Percentiles rank a stretch among this genome's conserved stretches.
Evolutionary conservation across 495 filamentous ascomycete species (phyloP).

Genomic region (Lasiosphaeria hispida): DNA sequence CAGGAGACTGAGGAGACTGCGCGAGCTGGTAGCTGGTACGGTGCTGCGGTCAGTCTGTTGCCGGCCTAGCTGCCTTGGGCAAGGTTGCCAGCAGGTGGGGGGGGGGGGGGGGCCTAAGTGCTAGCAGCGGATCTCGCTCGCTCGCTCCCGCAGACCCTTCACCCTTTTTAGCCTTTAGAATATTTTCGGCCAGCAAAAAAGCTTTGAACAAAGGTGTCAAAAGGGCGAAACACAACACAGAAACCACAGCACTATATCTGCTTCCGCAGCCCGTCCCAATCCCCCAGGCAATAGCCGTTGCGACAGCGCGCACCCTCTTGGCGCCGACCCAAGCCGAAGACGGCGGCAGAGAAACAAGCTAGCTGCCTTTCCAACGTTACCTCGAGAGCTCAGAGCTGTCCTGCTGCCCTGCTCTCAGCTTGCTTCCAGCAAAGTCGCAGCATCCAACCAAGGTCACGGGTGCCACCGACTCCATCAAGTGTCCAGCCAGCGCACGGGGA

Average conservation of each 20-base stretch:
- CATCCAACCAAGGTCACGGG: too few species aligned
- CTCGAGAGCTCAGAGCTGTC: background rate
- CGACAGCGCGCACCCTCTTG: background rate
- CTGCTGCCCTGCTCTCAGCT: background rate
- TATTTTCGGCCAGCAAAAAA: background rate
- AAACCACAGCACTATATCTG: background rate
- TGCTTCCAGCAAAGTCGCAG: background rate
- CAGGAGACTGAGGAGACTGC: too few species aligned
- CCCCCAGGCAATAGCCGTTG: constrained; percentile 2
- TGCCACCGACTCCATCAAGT: too few species aligned
- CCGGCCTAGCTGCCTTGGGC: background rate
- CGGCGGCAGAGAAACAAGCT: background rate
- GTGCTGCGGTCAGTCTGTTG: background rate
- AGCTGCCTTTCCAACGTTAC: background rate
- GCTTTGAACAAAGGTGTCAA: background rate
- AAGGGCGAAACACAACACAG: background rate
- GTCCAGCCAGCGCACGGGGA: background rate
- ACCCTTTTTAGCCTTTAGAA: constrained; percentile 19
- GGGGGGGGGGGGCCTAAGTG: too few species aligned
- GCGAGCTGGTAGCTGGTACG: too few species aligned
- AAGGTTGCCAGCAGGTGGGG: too few species aligned
- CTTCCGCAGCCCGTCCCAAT: background rate
- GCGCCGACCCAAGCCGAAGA: background rate
- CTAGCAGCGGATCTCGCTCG: background rate
- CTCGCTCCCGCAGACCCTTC: constrained; percentile 12